Base-by-base conservation (phyloP, 2,329 filamentous ascomycete species). In the Chaetomium strumarium region DNA sequence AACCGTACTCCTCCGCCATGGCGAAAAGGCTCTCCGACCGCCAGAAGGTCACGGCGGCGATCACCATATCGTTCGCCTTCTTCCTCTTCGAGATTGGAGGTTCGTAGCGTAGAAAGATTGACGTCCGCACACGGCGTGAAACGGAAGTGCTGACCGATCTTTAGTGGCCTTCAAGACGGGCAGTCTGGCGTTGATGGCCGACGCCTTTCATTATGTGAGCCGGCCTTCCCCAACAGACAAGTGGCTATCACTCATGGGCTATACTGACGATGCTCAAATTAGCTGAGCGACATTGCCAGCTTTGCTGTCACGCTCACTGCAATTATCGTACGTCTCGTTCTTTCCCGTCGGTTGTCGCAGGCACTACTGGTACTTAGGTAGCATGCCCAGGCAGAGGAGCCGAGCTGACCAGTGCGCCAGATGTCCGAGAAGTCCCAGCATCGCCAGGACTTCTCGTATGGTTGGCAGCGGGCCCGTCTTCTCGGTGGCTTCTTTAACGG, bases 401-500 rank as follows among this genome's bases (percentile, higher is more conserved):
- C 11, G 16, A 49, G 24, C 46, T 58, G 31, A 61, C 50, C 61
- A 41, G 57, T 16, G 1, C 2, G 5, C 60, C 13, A 84, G 83
- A 68, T 84, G 52, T 76, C 83, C 17, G 77, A 85, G 57, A 70
- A 75, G 39, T 70, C 72, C 41, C 68, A 77, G 5, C 78, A 78
- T 1, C 84, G 84, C 0, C 73, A 78, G 55, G 73, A 73, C 10
- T 73, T 87, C 14, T 80, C 85, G 0, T 90, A 87, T 59, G 86
- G 86, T n/a, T 90, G 85, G 86, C 83, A 87, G 52, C 77, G 87
- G 31, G 85, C 86, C 14, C 78, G 80, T n/a, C 67, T 90, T 1
- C 72, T 91, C 0, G 86, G 86, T 5, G 85, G 85, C 19, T 91
- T 91, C 67, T 91, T 90, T 75, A 91, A 91, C 62, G 86, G 86